Evolutionary conservation across 352 stramenopile genomes (phyloP).

Genomic region (Pythium aphanidermatum): DNA sequence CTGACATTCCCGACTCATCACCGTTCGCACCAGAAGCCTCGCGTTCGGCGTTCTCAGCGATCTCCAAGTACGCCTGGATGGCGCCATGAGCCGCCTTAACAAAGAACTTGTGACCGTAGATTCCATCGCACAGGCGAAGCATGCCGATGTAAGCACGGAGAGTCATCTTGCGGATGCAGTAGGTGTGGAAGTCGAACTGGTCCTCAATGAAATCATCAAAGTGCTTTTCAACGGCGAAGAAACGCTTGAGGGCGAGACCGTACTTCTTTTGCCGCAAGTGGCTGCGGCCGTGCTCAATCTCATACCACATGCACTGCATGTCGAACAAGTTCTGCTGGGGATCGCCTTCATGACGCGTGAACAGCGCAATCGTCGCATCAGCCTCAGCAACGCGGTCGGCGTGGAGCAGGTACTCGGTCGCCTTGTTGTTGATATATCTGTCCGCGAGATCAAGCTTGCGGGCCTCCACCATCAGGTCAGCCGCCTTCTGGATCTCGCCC

Average conservation of each 20-base stretch:
- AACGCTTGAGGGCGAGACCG: constrained; percentile 93
- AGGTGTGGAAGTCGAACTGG: constrained; percentile 99
- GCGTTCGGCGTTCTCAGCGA: constrained; percentile 65
- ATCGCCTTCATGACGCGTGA: constrained; percentile 96
- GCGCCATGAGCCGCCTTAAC: constrained; percentile 82
- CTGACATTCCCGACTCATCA: constrained; percentile 81
- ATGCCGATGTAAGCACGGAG: constrained; percentile 94
- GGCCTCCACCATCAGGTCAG: constrained; percentile 88
- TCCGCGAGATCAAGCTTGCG: constrained; percentile 95
- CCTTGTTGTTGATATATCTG: constrained; percentile 99
- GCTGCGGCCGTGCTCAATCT: constrained; percentile 85
- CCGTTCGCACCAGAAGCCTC: constrained; percentile 38
- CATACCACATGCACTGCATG: constrained; percentile 99
- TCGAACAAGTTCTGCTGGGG: constrained; percentile 96
- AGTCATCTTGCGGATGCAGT: constrained; percentile 98
- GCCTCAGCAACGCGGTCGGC: constrained; percentile 90
- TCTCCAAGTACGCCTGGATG: constrained; percentile 86
- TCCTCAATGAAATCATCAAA: constrained; percentile 97
- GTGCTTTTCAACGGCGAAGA: constrained; percentile 94
- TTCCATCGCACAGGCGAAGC: constrained; percentile 90
- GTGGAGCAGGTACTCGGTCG: constrained; percentile 96
- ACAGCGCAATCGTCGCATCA: constrained; percentile 93
- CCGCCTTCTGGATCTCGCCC: constrained; percentile 88
- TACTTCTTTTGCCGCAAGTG: constrained; percentile 58
- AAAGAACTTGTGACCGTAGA: constrained; percentile 90